Base-by-base conservation (phyloP, 768 basidiomycete species). In the Naganishia friedmannii region DNA sequence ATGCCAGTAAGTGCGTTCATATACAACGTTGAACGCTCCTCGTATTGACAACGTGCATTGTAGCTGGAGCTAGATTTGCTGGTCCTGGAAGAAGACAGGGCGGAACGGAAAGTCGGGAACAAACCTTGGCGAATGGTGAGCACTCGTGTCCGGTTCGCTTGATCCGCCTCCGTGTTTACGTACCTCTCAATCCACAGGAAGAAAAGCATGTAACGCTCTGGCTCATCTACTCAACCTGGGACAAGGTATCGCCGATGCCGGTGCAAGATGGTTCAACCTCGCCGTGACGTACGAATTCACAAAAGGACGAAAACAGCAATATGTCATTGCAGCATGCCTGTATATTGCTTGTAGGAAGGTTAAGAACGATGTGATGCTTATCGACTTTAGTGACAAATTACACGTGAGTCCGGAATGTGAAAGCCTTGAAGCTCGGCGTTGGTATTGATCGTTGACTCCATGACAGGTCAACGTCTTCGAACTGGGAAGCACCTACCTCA, bases 331-430 rank as follows among this genome's bases (percentile, higher is more conserved):
- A 3, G 91, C 94, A 51, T 99, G 96, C 79, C 85, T 98, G 55
- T 98, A 99, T 78, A 87, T 95, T 53, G 92, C 93, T 3, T 95
- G 93, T 78, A 82, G 95, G 70, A 89, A 93, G 81, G 90, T 90
- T 76, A 91, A 95, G 81, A 92, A 91, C 65, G 92, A 89, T 68
- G 91, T 94, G 80, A 98, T 98, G 96, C 87, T 99, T 29, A 98
- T 99, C 72, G 96, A 99, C 82, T 98, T 99, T 76, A 92, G 92
- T n/a, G 95, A 98, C 78, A 84, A 94, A 48, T 86, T 99, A 3
- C 90, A 92, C 84, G 94, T 90, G 74, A 74, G 81, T 74, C 0
- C 23, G n/a, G 28, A 10, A 31, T 9, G 19, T 19, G 17, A 17
- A 67, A 4, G 57, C 12, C 23, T 42, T 19, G 23, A 42, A 17